These are phyloP conservation scores for Saccharomycopsis schoenii DNA, from an alignment of 805 yeast genomes.

Conservation along the genomic window DNA sequence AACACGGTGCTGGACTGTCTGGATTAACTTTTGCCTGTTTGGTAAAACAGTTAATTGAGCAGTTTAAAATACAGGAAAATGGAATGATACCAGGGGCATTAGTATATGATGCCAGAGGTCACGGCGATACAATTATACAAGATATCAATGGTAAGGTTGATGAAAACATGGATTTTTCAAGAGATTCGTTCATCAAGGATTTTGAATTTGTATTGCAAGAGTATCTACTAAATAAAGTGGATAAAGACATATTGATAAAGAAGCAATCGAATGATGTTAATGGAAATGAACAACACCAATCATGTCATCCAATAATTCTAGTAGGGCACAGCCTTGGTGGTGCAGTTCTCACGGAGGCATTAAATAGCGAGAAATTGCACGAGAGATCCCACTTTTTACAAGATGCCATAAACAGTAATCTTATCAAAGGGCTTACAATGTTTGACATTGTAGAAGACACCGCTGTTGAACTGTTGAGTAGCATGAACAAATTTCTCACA, in stretches of 20 bases:
- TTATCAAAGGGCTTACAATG: constrained; percentile 59
- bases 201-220: constrained; percentile 36
- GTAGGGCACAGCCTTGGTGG: constrained; percentile 95
- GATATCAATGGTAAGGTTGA: constrained; percentile 12
- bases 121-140: constrained; percentile 43
- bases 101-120: constrained; percentile 77
- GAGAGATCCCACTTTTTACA: constrained; percentile 14
- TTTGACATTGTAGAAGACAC: constrained; percentile 93
- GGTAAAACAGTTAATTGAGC: constrained; percentile 26
- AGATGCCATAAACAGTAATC: constrained; percentile 8
- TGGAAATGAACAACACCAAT: not conserved
- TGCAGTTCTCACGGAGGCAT: constrained; percentile 55
- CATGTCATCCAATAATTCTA: constrained; percentile 37
- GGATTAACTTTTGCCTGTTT: constrained; percentile 65
- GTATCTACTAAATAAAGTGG: constrained; percentile 24
- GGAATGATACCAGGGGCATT: constrained; percentile 50
- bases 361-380: constrained; percentile 20
- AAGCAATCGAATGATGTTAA: constrained; percentile 14
- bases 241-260: constrained; percentile 6
- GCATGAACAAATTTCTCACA: constrained; percentile 58
- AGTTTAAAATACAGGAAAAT: constrained; percentile 14
- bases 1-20: constrained; percentile 95
- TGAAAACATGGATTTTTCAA: constrained; percentile 30
- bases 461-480: constrained; percentile 57
- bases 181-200: constrained; percentile 50